Base-by-base conservation (phyloP, 2,329 filamentous ascomycete species). In the Fusarium burgessii region DNA sequence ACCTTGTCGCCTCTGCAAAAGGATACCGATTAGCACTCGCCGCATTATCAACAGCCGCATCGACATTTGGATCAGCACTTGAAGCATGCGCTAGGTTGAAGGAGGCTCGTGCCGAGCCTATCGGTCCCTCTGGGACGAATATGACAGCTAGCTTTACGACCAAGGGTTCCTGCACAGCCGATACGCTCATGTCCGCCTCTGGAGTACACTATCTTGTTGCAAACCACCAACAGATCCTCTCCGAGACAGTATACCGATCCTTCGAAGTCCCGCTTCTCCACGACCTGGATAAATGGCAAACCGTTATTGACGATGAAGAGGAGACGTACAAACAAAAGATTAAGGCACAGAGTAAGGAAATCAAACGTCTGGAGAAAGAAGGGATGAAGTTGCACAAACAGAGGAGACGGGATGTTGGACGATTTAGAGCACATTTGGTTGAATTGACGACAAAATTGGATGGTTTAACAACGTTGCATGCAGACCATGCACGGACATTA, bases 241-340 rank as follows among this genome's bases (percentile, higher is more conserved):
- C 86, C 70, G 90, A 92, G 80, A 91, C 89, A 1, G 88, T 92
- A 12, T 92, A 92, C 79, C 85, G 90, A 58, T 85, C 84, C 63
- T 92, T 92, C 77, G 90, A 92, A 79, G 89, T 92, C 40, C 90
- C 90, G 7, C 82, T 92, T 25, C 83, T 92, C n/a, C 89, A 91
- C 80, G 90, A 92, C 80, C 83, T 92, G 33, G 90, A 92, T 78
- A 86, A 86, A 69, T 92, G 90, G 89, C 85, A 86, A 58, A 84
- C 84, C 56, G 85, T 87, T 72, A 87, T 91, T 63, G 89, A 90
- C 64, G 90, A 91, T 73, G 90, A 91, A 76, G 87, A 91, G 75
- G 86, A 88, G 58, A 81, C 82, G 14, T 92, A 92, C 78, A 84
- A 86, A 73, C 83, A 84, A 54, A 84, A 85, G 43, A 86, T 88